Conservation (phyloP, 1,284 basidiomycete genomes). For the Cutaneotrichosporon mucoides region DNA sequence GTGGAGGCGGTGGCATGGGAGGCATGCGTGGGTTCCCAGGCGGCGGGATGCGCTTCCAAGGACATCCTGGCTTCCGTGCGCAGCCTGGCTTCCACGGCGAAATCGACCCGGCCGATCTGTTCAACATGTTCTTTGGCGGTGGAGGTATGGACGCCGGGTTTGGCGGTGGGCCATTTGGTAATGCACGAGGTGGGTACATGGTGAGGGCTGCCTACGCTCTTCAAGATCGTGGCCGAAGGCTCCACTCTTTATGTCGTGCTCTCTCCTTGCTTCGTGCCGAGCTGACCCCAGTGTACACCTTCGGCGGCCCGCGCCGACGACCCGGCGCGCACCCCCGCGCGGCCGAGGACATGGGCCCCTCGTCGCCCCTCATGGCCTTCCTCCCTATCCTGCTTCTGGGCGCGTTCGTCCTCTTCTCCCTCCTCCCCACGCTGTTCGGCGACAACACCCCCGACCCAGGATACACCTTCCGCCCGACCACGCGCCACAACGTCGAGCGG, state of each 20-base stretch:
- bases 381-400: conserved; percentile 81
- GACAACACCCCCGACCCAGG: conserved; percentile 69
- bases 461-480: conserved; percentile 63
- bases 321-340: neutral
- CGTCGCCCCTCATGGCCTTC: conserved; percentile 72
- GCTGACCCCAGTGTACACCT: conserved; percentile 38
- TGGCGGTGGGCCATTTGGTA: conserved; percentile 55
- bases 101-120: conserved; percentile 90
- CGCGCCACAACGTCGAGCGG: conserved; percentile 60
- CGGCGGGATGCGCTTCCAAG: conserved; percentile 27
- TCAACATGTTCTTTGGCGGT: conserved; percentile 98
- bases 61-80: conserved; percentile 45
- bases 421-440: conserved; percentile 70
- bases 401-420: conserved; percentile 76
- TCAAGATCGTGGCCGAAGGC: too few species aligned
- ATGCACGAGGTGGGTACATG: conserved; percentile 35
- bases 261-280: neutral
- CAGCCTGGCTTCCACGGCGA: conserved; percentile 69
- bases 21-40: conserved; percentile 48
- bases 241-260: too few species aligned
- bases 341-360: conserved; percentile 50
- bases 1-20: conserved; percentile 52
- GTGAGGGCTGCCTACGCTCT: too few species aligned
- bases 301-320: conserved; percentile 48
- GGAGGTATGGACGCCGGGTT: conserved; percentile 54